phyloP scores from a whole-genome alignment of 179 eudicot species.

The Beta corolliflora region DNA sequence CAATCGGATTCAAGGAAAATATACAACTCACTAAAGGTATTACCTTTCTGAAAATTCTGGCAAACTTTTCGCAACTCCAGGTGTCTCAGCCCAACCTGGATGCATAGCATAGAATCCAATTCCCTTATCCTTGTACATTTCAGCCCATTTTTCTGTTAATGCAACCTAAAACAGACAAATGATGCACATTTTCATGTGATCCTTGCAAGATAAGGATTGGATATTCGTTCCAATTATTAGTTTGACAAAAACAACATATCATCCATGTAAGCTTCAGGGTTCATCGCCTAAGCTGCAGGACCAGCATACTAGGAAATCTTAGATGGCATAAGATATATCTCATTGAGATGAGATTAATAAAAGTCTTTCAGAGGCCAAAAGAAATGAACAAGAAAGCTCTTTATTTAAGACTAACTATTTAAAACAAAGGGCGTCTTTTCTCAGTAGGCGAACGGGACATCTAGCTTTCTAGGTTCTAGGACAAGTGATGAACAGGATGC shows the following conservation, averaged over 20 bases:
- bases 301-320: background rate
- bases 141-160: constrained; percentile 90
- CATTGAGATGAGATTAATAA: background rate
- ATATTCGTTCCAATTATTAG: background rate
- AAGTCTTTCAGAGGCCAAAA: background rate
- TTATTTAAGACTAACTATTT: background rate
- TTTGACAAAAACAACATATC: background rate
- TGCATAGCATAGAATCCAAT: constrained; percentile 93
- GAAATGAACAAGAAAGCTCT: background rate
- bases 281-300: background rate
- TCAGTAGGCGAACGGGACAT: background rate
- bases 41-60: constrained; percentile 77
- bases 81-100: constrained; percentile 98
- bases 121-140: constrained; percentile 62
- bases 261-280: background rate
- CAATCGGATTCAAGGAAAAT: background rate
- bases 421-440: background rate
- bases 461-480: background rate
- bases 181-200: background rate
- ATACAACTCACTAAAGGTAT: constrained; percentile 9
- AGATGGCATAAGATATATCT: background rate
- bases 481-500: background rate
- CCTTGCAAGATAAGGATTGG: too few species aligned
- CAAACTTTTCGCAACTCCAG: constrained; percentile 76
- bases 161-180: constrained; percentile 57